These are phyloP conservation scores for Eucommia ulmoides DNA, from an alignment of 257 asterid species.

Conservation along the genomic window DNA sequence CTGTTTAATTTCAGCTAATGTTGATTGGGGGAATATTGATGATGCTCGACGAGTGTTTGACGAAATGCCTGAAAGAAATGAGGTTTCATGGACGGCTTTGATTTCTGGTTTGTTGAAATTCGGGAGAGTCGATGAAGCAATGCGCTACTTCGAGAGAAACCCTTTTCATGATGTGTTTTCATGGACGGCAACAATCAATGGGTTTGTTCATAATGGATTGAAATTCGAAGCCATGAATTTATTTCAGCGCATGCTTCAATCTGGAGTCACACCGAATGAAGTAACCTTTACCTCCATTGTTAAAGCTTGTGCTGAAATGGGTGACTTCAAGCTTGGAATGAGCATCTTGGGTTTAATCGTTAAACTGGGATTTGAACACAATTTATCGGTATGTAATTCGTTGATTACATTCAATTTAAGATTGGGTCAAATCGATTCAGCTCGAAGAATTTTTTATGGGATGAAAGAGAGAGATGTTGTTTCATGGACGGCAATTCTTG, in stretches of 20 bases:
- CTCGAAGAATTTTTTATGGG: constrained; percentile 36
- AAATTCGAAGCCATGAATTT: constrained; percentile 37
- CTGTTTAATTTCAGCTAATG: constrained; percentile 46
- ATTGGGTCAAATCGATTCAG: constrained; percentile 33
- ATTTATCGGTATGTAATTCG: constrained; percentile 54
- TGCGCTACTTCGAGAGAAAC: constrained; percentile 40
- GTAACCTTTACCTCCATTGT: constrained; percentile 51
- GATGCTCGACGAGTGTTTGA: constrained; percentile 54
- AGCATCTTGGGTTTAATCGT: constrained; percentile 36
- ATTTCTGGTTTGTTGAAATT: constrained; percentile 46
- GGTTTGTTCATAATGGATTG: constrained; percentile 50
- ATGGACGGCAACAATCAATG: constrained; percentile 66
- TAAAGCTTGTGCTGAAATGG: constrained; percentile 48
- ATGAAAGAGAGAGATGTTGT: constrained; percentile 56
- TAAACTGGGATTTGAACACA: constrained; percentile 44
- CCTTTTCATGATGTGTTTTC: constrained; percentile 38
- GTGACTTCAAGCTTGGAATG: constrained; percentile 41
- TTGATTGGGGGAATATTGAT: constrained; percentile 37
- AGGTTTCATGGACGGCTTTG: constrained; percentile 69
- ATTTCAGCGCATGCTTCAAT: constrained; percentile 36
- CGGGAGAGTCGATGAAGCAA: constrained; percentile 50
- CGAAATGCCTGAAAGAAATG: constrained; percentile 78
- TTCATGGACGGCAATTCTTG: constrained; percentile 67
- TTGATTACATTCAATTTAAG: constrained; percentile 39
- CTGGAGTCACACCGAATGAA: constrained; percentile 47